Base-by-base conservation (phyloP, 345 rosid species). In the Citrus maxima region DNA sequence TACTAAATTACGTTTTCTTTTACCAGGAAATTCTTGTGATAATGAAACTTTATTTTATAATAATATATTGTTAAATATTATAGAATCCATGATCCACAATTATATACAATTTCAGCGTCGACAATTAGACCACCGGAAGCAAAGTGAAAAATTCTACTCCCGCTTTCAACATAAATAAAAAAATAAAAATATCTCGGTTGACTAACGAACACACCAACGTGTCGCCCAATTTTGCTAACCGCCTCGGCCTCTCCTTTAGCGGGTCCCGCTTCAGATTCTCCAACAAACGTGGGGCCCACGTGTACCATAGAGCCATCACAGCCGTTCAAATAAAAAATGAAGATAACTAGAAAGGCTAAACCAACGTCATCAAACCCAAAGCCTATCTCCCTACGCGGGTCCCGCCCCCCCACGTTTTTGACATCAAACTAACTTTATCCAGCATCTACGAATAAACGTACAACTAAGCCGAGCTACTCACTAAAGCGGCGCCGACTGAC, bases 401-500 rank as follows among this genome's bases (percentile, higher is more conserved):
- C 77, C 77, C 77, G 1, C 27, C 35, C 34, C 21, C 21, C 19
- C 49, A n/a, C 24, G 24, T 64, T 8, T 46, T 46, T 37, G 67
- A 24, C 65, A 37, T 21, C 59, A 12, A 22, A 56, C 65, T 0
- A 72, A n/a, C 51, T 54, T 16, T 5, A 0, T 8, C 51, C 51
- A 46, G 65, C 65, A 35, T 72, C 75, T 0, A 28, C 9, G 27
- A 66, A 66, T 32, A 34, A 66, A 8, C 59, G 40, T 8, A 58
- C 76, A 13, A 58, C 66, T 7, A 5, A n/a, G 49, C 46, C 64
- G 22, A 63, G 70, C 70, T 46, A 56, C 70, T 62, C 3, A 1
- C 4, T 46, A 8, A 73, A 66, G 40, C 69, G 78, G 82, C 70
- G 74, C 74, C 78, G 69, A 74, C 68, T 13, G 21, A n/a, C 1